Evolutionary conservation across 306 rosid species (phyloP), one percentile per base, ranked within the genome.

Genomic region (Cyamopsis tetragonoloba): DNA sequence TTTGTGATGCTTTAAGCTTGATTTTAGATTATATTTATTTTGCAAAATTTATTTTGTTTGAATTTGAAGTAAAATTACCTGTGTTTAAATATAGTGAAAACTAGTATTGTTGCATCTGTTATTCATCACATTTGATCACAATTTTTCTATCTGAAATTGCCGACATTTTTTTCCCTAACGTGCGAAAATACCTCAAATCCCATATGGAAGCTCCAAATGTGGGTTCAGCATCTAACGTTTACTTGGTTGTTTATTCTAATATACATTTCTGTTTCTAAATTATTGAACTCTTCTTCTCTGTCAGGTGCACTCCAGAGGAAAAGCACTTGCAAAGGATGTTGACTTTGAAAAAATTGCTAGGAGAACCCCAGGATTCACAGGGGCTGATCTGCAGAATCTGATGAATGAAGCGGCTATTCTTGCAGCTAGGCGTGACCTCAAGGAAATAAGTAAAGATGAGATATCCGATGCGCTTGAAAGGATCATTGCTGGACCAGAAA

Each of bases 371-470:
- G 99, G 99, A 17, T 93, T 93, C 81, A 93, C 99, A 0, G 85
- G 84, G 46, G 85, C 85, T 46, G 85, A 80, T 73, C 79, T 76
- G 22, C 85, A 93, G 82, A 93, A 93, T 81, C 76, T 93, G 84
- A 93, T 93, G 99, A 93, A 93, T 8, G 99, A 93, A 70, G 99
- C 99, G 20, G 99, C 99, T 74, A 93, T 90, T 83, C 97, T 93
- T 48, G 97, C 99, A 22, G 99, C 99, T 38, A 81, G 99, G 88
- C 96, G 99, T 14, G 97, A 93, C 50, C 95, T 93, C 56, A 93
- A 93, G 80, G 99, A 93, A 83, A 93, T 93, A 43, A 93, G 99
- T 61, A 93, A 93, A 76, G 99, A 93, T 74, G 99, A 93, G 84
- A 93, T 93, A 68, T 81, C 99, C 3, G 99, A 93, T 76, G 99